Evolutionary conservation across 108 stramenopile species (phyloP), one percentile per base, ranked within the genome.

Genomic region (Cyclotella choctawhatcheeana): DNA sequence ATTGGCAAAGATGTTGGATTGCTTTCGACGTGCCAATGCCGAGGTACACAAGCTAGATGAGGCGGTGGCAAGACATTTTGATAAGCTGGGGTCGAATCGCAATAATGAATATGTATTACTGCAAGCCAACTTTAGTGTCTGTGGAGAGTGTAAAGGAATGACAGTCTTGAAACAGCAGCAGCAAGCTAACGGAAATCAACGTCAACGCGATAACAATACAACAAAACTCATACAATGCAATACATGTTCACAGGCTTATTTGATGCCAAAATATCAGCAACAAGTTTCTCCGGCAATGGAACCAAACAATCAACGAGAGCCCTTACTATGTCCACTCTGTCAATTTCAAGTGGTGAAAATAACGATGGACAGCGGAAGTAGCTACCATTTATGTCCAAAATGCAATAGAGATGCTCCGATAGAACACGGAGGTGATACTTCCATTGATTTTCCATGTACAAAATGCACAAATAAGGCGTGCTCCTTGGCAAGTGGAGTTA

Each of bases 41-140:
- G 91, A 96, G 67, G 92, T 86, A n/a, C 82, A 85, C 65, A 93
- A 93, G 67, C 68, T 96, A n/a, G 95, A 96, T 70, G 85, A 77
- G 27, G 92, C 95, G 18, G 79, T 96, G 44, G 89, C 79, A 6
- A 69, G 89, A 14, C 90, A 85, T 67, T 93, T 89, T 67, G 64
- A 82, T 30, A 81, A 71, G 27, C 50, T 93, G 16, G 92, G 90
- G 14, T 67, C 73, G 8, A 82, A 84, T 59, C 64, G 73, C 13
- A 77, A 71, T 32, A 73, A 52, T 16, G 55, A 72, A 37, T 63
- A 84, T 27, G 66, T 83, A 14, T 37, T 91, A 56, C 47, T 77
- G 14, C 74, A 87, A 55, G 64, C 51, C n/a, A 77, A 79, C 21
- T 93, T 96, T 68, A 82, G 85, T 61, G 24, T 63, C 22, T 96